These are phyloP conservation scores for Pseudotsuga menziesii DNA, from an alignment of 75 land plant species.

Conservation along the genomic window DNA sequence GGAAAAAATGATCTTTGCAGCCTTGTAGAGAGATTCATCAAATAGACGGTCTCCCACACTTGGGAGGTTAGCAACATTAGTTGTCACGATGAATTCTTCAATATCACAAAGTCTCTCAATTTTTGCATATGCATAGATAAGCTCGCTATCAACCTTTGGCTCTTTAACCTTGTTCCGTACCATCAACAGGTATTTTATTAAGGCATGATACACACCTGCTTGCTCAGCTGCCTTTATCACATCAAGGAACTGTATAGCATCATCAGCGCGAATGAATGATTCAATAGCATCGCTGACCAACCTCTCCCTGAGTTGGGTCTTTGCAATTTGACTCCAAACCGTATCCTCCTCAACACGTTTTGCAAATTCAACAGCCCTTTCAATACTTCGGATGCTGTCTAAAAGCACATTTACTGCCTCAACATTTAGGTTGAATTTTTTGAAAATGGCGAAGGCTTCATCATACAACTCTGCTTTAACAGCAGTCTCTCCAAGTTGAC, in stretches of 20 bases:
- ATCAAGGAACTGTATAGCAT: conserved; percentile 87
- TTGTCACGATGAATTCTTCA: conserved; percentile 94
- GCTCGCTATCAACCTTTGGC: conserved; percentile 95
- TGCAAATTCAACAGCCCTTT: conserved; percentile 97
- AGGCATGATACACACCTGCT: conserved; percentile 71
- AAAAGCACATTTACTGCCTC: conserved; percentile 95
- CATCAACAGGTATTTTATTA: conserved; percentile 90
- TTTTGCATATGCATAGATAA: conserved; percentile 97
- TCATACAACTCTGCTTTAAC: conserved; percentile 91
- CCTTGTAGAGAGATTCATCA: conserved; percentile 92
- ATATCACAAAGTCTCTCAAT: conserved; percentile 88
- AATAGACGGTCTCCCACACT: conserved; percentile 92
- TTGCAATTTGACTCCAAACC: conserved; percentile 98
- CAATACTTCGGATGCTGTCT: conserved; percentile 89
- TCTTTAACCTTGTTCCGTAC: conserved; percentile 91
- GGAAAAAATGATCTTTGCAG: conserved; percentile 94
- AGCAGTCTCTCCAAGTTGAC: conserved; percentile 85
- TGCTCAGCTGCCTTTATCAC: conserved; percentile 80
- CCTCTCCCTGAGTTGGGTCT: conserved; percentile 94
- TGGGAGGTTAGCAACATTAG: conserved; percentile 97
- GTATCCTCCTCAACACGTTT: conserved; percentile 98
- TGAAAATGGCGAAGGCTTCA: conserved; percentile 97
- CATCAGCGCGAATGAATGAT: conserved; percentile 95
- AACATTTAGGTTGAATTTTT: conserved; percentile 94
- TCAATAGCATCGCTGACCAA: conserved; percentile 99